These are phyloP conservation scores for Nakaseomyces uthaithaninus DNA, from an alignment of 1,139 yeast genomes.

Conservation along the genomic window DNA sequence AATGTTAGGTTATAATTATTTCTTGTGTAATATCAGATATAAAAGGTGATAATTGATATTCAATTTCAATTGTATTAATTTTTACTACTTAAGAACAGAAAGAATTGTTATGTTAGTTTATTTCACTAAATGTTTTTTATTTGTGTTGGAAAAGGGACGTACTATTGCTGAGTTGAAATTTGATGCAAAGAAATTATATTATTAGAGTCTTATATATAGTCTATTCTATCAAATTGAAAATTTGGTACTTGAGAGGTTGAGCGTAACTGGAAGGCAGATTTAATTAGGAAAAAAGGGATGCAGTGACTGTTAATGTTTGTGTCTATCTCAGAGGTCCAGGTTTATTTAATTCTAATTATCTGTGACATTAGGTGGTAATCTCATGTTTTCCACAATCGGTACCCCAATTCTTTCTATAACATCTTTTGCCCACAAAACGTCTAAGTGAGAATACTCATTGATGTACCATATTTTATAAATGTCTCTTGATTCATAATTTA, in stretches of 20 bases:
- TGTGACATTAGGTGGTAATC: conserved; percentile 10
- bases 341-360: too few species aligned
- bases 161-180: too few species aligned
- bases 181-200: too few species aligned
- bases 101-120: neutral
- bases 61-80: neutral
- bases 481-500: conserved; percentile 41
- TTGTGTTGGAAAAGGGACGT: too few species aligned
- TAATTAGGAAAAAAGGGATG: too few species aligned
- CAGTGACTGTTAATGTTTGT: too few species aligned
- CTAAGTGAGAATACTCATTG: conserved; percentile 73
- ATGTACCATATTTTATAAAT: conserved; percentile 39
- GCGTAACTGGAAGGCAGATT: too few species aligned
- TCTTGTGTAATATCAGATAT: neutral
- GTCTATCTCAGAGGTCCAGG: too few species aligned
- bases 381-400: conserved; percentile 29
- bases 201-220: too few species aligned
- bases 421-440: conserved; percentile 82
- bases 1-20: neutral
- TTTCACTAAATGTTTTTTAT: too few species aligned
- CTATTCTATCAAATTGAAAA: too few species aligned
- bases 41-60: conserved; percentile 2
- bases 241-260: too few species aligned
- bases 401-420: conserved; percentile 50
- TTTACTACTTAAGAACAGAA: neutral